Base-by-base conservation (phyloP, 2,329 filamentous ascomycete species). In the Endocalyx cinctus region DNA sequence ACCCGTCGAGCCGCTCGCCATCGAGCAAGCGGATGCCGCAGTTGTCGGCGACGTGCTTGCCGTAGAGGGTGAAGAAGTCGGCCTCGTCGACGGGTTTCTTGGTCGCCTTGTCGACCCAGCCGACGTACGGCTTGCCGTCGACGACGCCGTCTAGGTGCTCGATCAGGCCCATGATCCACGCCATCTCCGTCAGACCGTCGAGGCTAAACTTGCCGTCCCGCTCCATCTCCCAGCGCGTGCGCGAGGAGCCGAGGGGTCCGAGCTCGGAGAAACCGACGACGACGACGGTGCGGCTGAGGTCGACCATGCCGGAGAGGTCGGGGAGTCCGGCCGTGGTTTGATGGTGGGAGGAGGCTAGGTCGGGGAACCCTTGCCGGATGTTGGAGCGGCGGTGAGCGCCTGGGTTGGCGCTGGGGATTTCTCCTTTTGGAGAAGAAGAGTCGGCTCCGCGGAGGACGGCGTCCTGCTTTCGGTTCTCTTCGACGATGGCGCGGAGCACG, bases 201-300 rank as follows among this genome's bases (percentile, higher is more conserved):
- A 82, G 66, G 2, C 77, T 82, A 58, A 84, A 82, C 37, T 79
- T 66, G 47, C 79, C 80, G 39, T 76, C 70, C 10, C 76, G 71
- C 52, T 85, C 81, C 75, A 84, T 83, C 61, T 85, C 77, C 81
- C 81, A 85, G 29, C 81, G 73, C 12, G 79, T 83, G 42, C 81
- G 70, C 8, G 79, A 78, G 59, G 82, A 84, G 60, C 80, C 80
- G 75, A 77, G 84, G 2, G 80, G 79, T 12, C 67, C 57, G 8
- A 58, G 34, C 42, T 67, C 63, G 2, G 55, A 51, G 37, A 58
- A 66, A 3, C 64, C 63, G 2, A 57, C 54, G 0, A 65, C 52
- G 2, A 67, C 64, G 2, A 62, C 57, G 5, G 57, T 51, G 10
- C 47, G 47, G 6, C 54, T 51, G 4, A 63, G 52, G 33, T 66